Base-by-base conservation (phyloP, 106 monocot genomes). In the Dioscorea alata region DNA sequence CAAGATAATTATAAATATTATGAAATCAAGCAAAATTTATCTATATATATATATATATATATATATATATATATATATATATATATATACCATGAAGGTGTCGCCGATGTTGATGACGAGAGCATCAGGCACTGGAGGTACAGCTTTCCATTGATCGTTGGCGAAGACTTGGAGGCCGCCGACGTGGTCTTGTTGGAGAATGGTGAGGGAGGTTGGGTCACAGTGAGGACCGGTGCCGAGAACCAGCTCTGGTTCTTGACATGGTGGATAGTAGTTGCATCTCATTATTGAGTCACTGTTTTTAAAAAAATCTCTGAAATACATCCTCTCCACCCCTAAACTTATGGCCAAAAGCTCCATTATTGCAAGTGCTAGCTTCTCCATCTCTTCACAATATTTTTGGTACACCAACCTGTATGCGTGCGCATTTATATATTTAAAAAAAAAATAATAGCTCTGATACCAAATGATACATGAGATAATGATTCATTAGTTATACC, bases 281-380 rank as follows among this genome's bases (percentile, higher is more conserved):
- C 88, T 33, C 84, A 88, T 79, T 28, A 88, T 84, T 6, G 88
- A 88, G 23, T 73, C 66, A 50, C 81, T 64, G 25, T 88, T 84
- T 56, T 78, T 66, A 68, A 91, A 91, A 88, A 91, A 96, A 0
- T 82, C 74, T 24, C 88, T 21, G 77, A 78, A 96, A 57, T 80
- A 57, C 8, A 28, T 13, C 18, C 79, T 65, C 9, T 83, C 85
- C 23, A 88, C 79, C 0, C 88, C 88, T 42, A 96, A 58, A 69
- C 91, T 96, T 5, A 82, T 61, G 2, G 73, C 95, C 31, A 91
- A 66, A 2, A 96, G 66, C 79, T 96, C 95, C 95, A 82, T 84
- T 25, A 91, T 74, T 33, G 71, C 72, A 49, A 84, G 63, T 1
- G 91, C 75, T 12, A 91, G 51, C 25, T 78, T 56, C 70, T 60